phyloP scores from a whole-genome alignment of 2,329 filamentous ascomycete genomes.

The Diaporthe aspalathi region DNA sequence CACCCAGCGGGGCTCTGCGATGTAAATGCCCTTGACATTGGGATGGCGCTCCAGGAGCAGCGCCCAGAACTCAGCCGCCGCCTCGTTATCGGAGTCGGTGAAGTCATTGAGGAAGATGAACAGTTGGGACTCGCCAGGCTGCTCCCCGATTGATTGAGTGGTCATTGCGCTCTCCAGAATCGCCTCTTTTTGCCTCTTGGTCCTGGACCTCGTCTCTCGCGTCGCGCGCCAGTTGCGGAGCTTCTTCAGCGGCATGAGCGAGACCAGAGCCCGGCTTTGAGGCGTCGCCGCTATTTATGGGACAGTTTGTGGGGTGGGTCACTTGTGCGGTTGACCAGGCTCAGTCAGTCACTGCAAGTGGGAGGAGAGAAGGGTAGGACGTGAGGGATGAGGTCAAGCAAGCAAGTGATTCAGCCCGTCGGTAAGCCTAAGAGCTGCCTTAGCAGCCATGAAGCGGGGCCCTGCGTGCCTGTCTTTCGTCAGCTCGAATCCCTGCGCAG shows the following conservation, averaged over 20 bases:
- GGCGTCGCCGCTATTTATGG: slow-evolving; percentile 15
- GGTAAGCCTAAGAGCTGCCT: neutral
- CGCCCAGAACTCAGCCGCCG: slow-evolving; percentile 36
- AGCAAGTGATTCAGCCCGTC: neutral
- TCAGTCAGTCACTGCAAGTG: neutral
- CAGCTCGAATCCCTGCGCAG: neutral
- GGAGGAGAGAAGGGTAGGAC: neutral
- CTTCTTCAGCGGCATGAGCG: slow-evolving; percentile 34
- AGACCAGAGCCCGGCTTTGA: neutral
- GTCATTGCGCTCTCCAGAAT: slow-evolving; percentile 29
- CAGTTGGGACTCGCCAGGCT: slow-evolving; percentile 5
- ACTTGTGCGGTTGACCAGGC: slow-evolving; percentile 7
- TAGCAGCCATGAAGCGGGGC: too few species aligned
- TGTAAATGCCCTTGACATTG: slow-evolving; percentile 32
- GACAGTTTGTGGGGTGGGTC: slow-evolving; percentile 3
- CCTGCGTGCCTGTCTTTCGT: too few species aligned
- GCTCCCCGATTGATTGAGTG: slow-evolving; percentile 12
- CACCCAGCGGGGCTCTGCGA: slow-evolving; percentile 39
- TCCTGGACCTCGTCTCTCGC: slow-evolving; percentile 35
- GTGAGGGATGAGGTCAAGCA: slow-evolving; percentile 6
- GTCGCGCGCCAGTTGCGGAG: slow-evolving; percentile 30
- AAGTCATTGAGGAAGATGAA: slow-evolving; percentile 38
- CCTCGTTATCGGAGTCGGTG: slow-evolving; percentile 39
- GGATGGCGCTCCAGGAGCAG: slow-evolving; percentile 11
- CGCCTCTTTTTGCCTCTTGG: slow-evolving; percentile 31